These are phyloP conservation scores for Allomyces macrogynus DNA, from an alignment of 192 early-diverging fungal species.

Conservation along the genomic window DNA sequence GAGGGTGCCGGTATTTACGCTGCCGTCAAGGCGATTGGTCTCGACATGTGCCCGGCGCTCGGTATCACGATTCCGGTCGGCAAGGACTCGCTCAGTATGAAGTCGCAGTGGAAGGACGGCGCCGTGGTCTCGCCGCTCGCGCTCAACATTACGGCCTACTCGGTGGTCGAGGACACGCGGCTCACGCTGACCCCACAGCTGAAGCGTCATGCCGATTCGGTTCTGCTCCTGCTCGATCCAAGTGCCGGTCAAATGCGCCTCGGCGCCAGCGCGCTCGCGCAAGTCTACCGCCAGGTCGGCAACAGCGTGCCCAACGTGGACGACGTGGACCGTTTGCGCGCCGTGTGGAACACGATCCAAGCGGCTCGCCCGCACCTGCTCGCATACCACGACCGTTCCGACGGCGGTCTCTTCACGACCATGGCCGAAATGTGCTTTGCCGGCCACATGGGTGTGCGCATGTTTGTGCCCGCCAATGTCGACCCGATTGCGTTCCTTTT, in stretches of 20 bases:
- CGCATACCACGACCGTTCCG: conserved; percentile 97
- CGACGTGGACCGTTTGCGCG: conserved; percentile 36
- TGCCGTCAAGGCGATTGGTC: conserved; percentile 78
- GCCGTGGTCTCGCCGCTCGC: conserved; percentile 76
- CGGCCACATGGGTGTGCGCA: conserved; percentile 58
- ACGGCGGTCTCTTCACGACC: conserved; percentile 89
- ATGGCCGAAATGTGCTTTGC: conserved; percentile 93
- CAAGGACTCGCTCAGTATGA: conserved; percentile 99
- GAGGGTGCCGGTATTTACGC: conserved; percentile 84
- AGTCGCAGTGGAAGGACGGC: conserved; percentile 64
- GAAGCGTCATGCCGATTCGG: conserved; percentile 20
- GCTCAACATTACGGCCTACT: conserved; percentile 82
- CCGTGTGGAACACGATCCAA: conserved; percentile 64
- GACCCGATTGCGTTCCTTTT: conserved; percentile 44
- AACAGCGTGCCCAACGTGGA: conserved; percentile 72
- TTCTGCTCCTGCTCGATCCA: conserved; percentile 72
- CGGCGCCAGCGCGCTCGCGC: conserved; percentile 85
- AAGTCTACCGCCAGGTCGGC: conserved; percentile 72
- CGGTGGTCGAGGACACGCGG: conserved; percentile 65
- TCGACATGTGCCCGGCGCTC: conserved; percentile 79
- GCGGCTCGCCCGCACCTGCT: conserved; percentile 28
- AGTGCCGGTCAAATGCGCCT: conserved; percentile 62
- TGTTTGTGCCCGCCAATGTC: conserved; percentile 24
- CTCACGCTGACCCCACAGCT: conserved; percentile 81
- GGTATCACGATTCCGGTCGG: conserved; percentile 93